Percentiles rank a stretch among this genome's conserved stretches.
phyloP scores from a whole-genome alignment of 1,284 basidiomycete species.

The Apiotrichum sp. region DNA sequence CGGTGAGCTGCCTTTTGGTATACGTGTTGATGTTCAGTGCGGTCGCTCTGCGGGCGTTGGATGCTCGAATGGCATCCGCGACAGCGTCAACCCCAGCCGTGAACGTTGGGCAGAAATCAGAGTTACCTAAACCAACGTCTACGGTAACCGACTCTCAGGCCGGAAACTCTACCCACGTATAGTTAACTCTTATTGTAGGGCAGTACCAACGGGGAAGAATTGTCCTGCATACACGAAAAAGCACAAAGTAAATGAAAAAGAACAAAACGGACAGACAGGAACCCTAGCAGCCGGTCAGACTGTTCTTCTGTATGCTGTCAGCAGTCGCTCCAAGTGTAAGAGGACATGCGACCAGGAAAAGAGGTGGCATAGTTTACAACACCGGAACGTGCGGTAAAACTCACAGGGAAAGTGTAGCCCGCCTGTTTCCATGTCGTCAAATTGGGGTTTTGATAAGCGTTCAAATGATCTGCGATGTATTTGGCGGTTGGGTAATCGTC shows the following conservation, averaged over 20 bases:
- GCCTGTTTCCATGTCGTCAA: constrained; percentile 34
- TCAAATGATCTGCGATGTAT: constrained; percentile 36
- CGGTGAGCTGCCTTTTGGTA: constrained; percentile 53
- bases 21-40: constrained; percentile 52
- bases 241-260: neutral
- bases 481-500: constrained; percentile 63
- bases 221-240: constrained; percentile 10
- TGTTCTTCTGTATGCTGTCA: constrained; percentile 15
- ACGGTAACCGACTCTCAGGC: too few relatives aligned
- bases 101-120: too few relatives aligned
- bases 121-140: too few relatives aligned
- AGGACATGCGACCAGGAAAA: too few relatives aligned
- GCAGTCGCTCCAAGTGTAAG: neutral
- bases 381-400: neutral
- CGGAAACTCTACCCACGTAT: too few relatives aligned
- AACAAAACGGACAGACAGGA: neutral
- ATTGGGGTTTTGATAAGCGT: constrained; percentile 39
- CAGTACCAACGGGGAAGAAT: neutral
- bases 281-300: constrained; percentile 12
- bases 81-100: constrained; percentile 11
- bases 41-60: constrained; percentile 90
- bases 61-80: constrained; percentile 77
- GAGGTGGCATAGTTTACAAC: too few relatives aligned
- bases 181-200: too few relatives aligned
- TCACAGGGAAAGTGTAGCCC: constrained; percentile 32